Base-by-base conservation (phyloP, 345 rosid species). In the Noccaea bulbosa region DNA sequence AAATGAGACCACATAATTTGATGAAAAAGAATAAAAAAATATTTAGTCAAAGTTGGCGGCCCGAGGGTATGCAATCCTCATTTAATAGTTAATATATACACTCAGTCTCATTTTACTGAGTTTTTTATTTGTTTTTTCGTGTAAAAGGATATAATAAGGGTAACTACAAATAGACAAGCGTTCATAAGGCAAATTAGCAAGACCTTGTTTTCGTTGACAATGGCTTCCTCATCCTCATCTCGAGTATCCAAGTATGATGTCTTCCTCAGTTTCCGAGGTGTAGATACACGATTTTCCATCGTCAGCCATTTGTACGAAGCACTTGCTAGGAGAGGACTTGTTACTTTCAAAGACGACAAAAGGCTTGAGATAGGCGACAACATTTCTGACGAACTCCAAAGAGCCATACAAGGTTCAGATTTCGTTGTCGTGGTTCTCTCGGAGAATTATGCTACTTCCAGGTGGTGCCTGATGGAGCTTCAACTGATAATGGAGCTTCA, bases 391-490 rank as follows among this genome's bases (percentile, higher is more conserved):
- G 38, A 64, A 64, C 69, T 64, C 20, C 16, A 2, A 11, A 20
- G 16, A 41, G 62, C 71, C 3, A 16, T 65, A 14, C 15, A 49
- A 9, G 71, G 56, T 10, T 73, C 77, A 0, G 17, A 11, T 3
- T 20, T 73, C 11, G 55, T 17, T 0, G 9, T 73, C 3, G 47
- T 73, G 49, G 39, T 73, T 45, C 44, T 73, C 44, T 73, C 71
- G 0, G 16, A 24, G 49, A n/a, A 65, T 3, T 65, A 56, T 2
- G 60, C 65, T 22, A 44, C 77, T 16, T 73, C 66, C 1, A 65
- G 17, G 17, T 67, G 71, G 71, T 67, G 71, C 6, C 32, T 67
- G 1, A 54, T 52, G 61, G 71, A 67, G 32, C 72, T 73, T 2
- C 22, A 56, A 12, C 3, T 56, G 60, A 67, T 74, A 37, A 48